Evolutionary conservation across 257 asterid genomes (phyloP).

Genomic region (Mitragyna speciosa): DNA sequence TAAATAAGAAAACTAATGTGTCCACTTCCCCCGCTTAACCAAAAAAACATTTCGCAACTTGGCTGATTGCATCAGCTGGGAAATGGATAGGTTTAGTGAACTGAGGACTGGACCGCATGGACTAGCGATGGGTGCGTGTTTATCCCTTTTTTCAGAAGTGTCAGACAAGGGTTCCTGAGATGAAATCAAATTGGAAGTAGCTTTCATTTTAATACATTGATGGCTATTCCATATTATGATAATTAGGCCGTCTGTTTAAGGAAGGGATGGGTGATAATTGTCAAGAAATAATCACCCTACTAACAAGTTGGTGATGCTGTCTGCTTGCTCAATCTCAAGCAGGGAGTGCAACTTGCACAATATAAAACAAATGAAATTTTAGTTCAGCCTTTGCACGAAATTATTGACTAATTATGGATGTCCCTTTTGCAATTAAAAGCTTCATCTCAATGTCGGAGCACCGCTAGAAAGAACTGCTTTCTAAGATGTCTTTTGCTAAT

Average conservation of each 20-base stretch:
- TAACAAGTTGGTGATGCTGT: background rate
- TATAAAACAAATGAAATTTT: no score
- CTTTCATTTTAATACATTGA: background rate
- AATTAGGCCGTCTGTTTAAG: background rate
- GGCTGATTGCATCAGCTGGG: background rate
- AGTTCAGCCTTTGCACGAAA: background rate
- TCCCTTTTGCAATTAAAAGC: background rate
- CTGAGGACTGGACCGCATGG: background rate
- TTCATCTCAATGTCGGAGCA: background rate
- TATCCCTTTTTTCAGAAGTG: background rate
- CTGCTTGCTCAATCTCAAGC: background rate
- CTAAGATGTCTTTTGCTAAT: background rate
- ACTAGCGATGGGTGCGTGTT: background rate
- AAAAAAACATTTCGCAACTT: background rate
- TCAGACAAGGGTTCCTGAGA: conserved; percentile 1
- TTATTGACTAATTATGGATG: background rate
- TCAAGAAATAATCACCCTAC: background rate
- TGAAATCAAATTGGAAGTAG: background rate
- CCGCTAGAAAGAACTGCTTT: background rate
- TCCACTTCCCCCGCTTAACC: background rate
- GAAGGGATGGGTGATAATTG: background rate
- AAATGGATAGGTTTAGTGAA: background rate
- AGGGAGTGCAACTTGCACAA: background rate
- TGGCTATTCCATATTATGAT: background rate
- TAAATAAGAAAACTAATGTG: background rate